A percentile compares a stretch with the other conserved stretches of the same genome.
These are phyloP conservation scores for Cupressus sempervirens DNA, from an alignment of 75 land plant genomes.

Conservation along the genomic window DNA sequence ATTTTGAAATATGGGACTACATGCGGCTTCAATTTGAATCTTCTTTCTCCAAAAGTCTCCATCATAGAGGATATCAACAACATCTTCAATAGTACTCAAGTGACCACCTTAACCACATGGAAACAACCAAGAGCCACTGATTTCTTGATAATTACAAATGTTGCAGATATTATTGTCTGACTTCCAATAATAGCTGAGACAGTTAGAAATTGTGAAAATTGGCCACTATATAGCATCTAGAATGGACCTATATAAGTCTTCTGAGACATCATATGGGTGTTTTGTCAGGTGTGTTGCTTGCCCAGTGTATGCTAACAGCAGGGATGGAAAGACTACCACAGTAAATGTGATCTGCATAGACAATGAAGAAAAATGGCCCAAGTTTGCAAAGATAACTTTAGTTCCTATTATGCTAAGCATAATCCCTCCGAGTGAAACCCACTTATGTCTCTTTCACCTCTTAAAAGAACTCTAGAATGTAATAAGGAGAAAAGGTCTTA, in stretches of 20 bases:
- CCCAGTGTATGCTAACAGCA: conserved; percentile 77
- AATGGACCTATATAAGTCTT: conserved; percentile 81
- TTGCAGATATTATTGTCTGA: conserved; percentile 84
- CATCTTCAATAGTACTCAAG: conserved; percentile 50
- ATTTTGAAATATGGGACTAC: no score
- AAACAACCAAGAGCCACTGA: conserved; percentile 84
- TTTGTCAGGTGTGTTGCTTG: conserved; percentile 78
- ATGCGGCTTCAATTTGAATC: no score
- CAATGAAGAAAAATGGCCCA: conserved; percentile 25
- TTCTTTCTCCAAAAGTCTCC: no score
- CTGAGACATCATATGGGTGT: conserved; percentile 47
- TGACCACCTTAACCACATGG: conserved; percentile 91
- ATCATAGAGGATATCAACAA: conserved; percentile 84
- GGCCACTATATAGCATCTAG: conserved; percentile 87
- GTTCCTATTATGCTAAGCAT: conserved; percentile 65
- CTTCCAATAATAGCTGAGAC: conserved; percentile 77
- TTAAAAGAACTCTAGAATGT: conserved; percentile 47
- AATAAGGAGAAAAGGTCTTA: conserved; percentile 49
- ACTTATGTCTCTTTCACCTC: conserved; percentile 34
- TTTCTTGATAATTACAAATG: no score
- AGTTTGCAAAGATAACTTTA: conserved; percentile 26
- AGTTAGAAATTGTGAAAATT: conserved; percentile 58
- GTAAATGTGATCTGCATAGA: conserved; percentile 42
- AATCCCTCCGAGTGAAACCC: conserved; percentile 80
- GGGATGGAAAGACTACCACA: conserved; percentile 80